Base-by-base conservation (phyloP, 2,329 filamentous ascomycete species). In the Clonostachys chloroleuca region DNA sequence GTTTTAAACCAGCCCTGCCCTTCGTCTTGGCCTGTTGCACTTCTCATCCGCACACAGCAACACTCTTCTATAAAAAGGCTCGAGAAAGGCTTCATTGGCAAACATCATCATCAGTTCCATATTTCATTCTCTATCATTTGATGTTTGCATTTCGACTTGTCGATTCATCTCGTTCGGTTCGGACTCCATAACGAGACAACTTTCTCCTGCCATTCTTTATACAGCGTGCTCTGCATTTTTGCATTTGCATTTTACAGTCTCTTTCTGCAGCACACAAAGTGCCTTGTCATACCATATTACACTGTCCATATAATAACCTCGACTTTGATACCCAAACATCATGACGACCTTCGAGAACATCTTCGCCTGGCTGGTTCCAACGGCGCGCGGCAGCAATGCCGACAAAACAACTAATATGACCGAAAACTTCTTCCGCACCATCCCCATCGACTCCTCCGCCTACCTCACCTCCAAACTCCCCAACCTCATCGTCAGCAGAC, bases 341-440 rank as follows among this genome's bases (percentile, higher is more conserved):
- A 51, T 54, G 53, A 47, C 49, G 34, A 49, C 48, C 51, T 45
- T 48, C 46, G 47, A 55, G 48, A 55, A 67, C 48, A 56, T 66
- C 49, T 67, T 69, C 55, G 66, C 66, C 55, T 69, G 65, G 65
- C 64, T 69, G 53, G 60, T 69, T 44, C 66, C 65, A 39, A 64
- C 65, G 49, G 56, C 63, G 18, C 58, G 59, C 43, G 56, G 59
- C 52, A 59, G 63, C 10, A 50, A 49, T 49, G 63, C 64, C 50
- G 64, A 67, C 44, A 62, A 63, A 47, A 54, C 62, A 33, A 59
- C 61, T 4, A 48, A 57, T 30, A 57, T 62, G 17, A 51, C 60
- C 37, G 61, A 62, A 47, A 68, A 68, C 57, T 47, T 54, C 46
- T 53, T 52, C 46, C 59, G 57, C 45, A 51, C 56, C 40, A 49